Evolutionary conservation across 2,329 filamentous ascomycete genomes (phyloP).

Genomic region (Ceratocystis cubensis): DNA sequence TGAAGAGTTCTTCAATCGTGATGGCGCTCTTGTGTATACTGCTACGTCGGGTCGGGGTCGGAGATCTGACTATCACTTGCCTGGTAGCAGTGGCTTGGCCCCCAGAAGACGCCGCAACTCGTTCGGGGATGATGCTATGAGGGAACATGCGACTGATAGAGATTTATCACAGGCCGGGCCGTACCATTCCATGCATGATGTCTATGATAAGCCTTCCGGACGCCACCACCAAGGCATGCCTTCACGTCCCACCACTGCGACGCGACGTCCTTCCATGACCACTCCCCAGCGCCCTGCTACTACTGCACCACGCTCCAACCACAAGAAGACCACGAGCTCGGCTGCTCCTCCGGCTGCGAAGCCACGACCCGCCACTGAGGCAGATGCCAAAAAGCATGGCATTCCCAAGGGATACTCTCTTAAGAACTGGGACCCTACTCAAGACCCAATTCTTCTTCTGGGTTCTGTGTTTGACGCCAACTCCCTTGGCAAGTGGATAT

Average conservation of each 20-base stretch:
- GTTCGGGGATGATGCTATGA: constrained; percentile 16
- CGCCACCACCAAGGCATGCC: constrained; percentile 10
- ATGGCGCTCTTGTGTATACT: constrained; percentile 16
- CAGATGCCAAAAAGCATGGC: constrained; percentile 49
- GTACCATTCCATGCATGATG: constrained; percentile 17
- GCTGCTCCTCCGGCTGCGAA: constrained; percentile 19
- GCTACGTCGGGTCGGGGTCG: constrained; percentile 14
- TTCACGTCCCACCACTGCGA: constrained; percentile 33
- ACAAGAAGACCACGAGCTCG: constrained; percentile 28
- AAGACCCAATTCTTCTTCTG: constrained; percentile 85
- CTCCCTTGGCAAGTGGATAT: constrained; percentile 97
- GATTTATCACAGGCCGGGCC: constrained; percentile 20
- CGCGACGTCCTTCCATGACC: constrained; percentile 37
- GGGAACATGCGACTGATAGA: constrained; percentile 21
- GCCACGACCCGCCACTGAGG: constrained; percentile 39
- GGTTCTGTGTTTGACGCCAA: constrained; percentile 96
- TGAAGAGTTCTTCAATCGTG: constrained; percentile 34
- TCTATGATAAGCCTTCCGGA: constrained; percentile 13
- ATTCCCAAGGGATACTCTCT: constrained; percentile 86
- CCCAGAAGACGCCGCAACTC: constrained; percentile 18
- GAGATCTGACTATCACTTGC: constrained; percentile 12
- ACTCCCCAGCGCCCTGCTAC: constrained; percentile 42
- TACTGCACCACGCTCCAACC: constrained; percentile 36
- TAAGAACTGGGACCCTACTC: constrained; percentile 95
- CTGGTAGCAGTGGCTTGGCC: constrained; percentile 11